phyloP scores from a whole-genome alignment of 106 monocot species.

The Hemerocallis citrina region DNA sequence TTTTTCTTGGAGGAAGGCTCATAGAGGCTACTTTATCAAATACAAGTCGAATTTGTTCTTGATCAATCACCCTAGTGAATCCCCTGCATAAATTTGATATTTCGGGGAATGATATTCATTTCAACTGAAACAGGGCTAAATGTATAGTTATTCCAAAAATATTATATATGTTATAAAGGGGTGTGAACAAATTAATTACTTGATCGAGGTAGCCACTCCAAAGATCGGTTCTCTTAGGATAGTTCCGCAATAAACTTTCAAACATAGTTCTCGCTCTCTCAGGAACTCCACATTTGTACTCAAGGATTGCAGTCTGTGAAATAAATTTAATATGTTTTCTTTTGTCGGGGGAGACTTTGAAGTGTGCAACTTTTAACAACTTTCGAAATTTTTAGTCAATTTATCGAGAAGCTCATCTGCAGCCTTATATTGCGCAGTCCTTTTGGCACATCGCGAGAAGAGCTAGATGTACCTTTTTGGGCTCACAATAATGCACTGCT shows the following conservation, averaged over 20 bases:
- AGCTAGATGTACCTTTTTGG: slow-evolving; percentile 75
- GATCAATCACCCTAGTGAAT: slow-evolving; percentile 69
- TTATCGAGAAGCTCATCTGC: slow-evolving; percentile 70
- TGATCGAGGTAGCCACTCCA: slow-evolving; percentile 98
- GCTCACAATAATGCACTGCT: slow-evolving; percentile 86
- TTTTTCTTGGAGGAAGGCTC: slow-evolving; percentile 75
- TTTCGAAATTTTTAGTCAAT: slow-evolving; percentile 78
- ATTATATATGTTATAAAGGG: not conserved
- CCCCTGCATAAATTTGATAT: slow-evolving; percentile 34
- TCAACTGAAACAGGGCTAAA: not conserved
- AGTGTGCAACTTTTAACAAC: slow-evolving; percentile 63
- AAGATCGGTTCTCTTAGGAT: slow-evolving; percentile 87
- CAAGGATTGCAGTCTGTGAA: slow-evolving; percentile 71
- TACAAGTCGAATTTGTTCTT: slow-evolving; percentile 56
- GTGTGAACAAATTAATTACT: slow-evolving; percentile 26
- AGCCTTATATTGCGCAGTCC: slow-evolving; percentile 51
- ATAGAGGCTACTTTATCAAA: slow-evolving; percentile 88
- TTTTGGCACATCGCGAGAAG: slow-evolving; percentile 77
- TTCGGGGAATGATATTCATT: not conserved
- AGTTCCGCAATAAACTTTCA: slow-evolving; percentile 64
- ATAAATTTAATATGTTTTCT: slow-evolving; percentile 90
- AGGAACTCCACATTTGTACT: slow-evolving; percentile 66
- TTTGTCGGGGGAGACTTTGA: slow-evolving; percentile 51
- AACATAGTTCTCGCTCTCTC: slow-evolving; percentile 70
- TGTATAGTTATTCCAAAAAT: no score